phyloP scores from a whole-genome alignment of 306 rosid genomes.

The Rosa multiflora region DNA sequence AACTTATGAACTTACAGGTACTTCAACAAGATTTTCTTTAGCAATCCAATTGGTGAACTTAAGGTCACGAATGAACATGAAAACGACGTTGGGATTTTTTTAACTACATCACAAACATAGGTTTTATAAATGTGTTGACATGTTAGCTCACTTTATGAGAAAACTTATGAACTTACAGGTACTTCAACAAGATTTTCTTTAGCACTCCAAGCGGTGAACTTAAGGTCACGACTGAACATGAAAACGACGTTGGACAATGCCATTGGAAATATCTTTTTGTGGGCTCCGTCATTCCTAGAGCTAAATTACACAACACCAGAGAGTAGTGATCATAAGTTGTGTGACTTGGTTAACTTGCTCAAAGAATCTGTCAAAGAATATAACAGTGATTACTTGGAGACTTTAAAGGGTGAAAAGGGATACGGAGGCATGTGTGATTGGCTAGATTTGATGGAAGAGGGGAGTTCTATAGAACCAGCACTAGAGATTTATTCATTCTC shows the following conservation, averaged over 20 bases:
- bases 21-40: background rate
- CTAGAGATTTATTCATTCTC: background rate
- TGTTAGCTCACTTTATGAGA: background rate
- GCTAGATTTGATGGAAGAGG: no score
- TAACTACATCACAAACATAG: no score
- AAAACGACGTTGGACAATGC: conserved; percentile 6
- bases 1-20: background rate
- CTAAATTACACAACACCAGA: background rate
- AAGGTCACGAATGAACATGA: conserved; percentile 33
- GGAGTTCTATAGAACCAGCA: background rate
- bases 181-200: background rate
- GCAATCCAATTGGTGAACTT: conserved; percentile 37
- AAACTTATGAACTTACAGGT: background rate
- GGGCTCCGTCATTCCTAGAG: background rate
- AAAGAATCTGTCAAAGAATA: no score
- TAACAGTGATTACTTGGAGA: no score
- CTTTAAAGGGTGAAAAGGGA: no score
- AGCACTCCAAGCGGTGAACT: conserved; percentile 34
- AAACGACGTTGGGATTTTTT: background rate
- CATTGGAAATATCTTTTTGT: conserved; percentile 8
- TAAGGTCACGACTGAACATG: conserved; percentile 34
- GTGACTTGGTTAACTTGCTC: no score
- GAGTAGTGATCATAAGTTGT: no score
- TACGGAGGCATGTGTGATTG: no score
- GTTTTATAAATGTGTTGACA: no score